A percentile compares a stretch with the other conserved stretches of the same genome.
These are phyloP conservation scores for Neurospora sp. DNA, from an alignment of 495 filamentous ascomycete species.

Conservation along the genomic window DNA sequence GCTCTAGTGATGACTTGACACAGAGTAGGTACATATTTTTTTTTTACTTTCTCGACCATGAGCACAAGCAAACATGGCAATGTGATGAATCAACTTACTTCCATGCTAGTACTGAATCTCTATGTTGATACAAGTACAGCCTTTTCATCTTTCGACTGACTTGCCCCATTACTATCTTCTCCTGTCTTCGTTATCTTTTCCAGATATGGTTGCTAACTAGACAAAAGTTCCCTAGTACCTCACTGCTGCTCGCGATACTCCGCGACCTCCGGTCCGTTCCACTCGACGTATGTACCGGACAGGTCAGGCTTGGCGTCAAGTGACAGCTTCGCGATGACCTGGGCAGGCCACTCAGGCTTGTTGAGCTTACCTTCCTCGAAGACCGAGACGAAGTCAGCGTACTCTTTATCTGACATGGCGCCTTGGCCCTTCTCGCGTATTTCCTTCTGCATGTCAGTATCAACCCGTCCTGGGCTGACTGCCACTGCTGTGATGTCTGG, in stretches of 20 bases:
- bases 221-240: neutral
- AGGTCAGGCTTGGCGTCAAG: constrained; percentile 47
- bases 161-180: constrained; percentile 4
- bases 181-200: neutral
- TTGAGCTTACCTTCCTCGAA: constrained; percentile 63
- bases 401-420: constrained; percentile 54
- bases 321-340: constrained; percentile 73
- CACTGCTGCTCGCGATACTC: constrained; percentile 41
- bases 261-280: constrained; percentile 57
- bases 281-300: constrained; percentile 65
- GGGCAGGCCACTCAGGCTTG: constrained; percentile 72
- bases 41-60: neutral
- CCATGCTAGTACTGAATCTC: constrained; percentile 83
- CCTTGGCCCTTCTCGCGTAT: constrained; percentile 60
- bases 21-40: constrained; percentile 18
- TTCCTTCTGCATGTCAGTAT: constrained; percentile 88
- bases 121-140: constrained; percentile 65
- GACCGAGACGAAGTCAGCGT: constrained; percentile 53
- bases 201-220: constrained; percentile 3
- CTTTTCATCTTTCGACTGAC: constrained; percentile 99
- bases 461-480: constrained; percentile 74
- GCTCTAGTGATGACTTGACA: neutral
- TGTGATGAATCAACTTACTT: constrained; percentile 47
- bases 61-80: constrained; percentile 1
- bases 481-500: constrained; percentile 58